These are phyloP conservation scores for Lepidium sativum DNA, from an alignment of 345 rosid species.

Conservation along the genomic window DNA sequence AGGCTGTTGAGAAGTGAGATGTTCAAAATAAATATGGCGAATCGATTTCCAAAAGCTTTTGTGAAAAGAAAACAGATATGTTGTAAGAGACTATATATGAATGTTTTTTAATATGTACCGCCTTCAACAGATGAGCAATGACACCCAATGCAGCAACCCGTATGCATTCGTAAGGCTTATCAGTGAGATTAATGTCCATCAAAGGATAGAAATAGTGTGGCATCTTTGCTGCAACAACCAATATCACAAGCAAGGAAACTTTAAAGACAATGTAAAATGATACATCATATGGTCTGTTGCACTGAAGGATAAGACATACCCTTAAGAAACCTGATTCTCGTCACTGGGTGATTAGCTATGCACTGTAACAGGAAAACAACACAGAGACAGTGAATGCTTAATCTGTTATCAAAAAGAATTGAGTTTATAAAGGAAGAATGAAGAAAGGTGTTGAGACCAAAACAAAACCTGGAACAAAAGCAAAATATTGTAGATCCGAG, in stretches of 20 bases:
- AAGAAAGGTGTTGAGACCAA: conserved; percentile 1
- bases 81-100: background rate
- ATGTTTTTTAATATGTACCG: background rate
- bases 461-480: conserved; percentile 43
- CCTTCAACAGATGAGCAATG: conserved; percentile 44
- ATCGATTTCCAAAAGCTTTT: background rate
- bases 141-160: conserved; percentile 55
- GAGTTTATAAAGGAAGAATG: background rate
- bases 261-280: background rate
- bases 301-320: conserved; percentile 29
- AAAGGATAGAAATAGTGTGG: conserved; percentile 40
- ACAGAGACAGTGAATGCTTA: background rate
- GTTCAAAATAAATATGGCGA: background rate
- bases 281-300: background rate
- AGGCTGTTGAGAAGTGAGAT: conserved; percentile 23
- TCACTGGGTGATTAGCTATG: conserved; percentile 40
- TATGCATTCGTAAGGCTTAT: conserved; percentile 31
- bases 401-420: background rate
- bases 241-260: background rate
- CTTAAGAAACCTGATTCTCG: conserved; percentile 30
- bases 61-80: background rate
- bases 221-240: conserved; percentile 36
- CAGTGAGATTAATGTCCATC: conserved; percentile 16
- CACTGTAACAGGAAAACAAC: conserved; percentile 23
- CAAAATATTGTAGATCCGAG: conserved; percentile 36